Percentiles rank a stretch among this genome's conserved stretches.
These are phyloP conservation scores for Anthracocystis walkeri DNA, from an alignment of 1,284 basidiomycete species.

Conservation along the genomic window DNA sequence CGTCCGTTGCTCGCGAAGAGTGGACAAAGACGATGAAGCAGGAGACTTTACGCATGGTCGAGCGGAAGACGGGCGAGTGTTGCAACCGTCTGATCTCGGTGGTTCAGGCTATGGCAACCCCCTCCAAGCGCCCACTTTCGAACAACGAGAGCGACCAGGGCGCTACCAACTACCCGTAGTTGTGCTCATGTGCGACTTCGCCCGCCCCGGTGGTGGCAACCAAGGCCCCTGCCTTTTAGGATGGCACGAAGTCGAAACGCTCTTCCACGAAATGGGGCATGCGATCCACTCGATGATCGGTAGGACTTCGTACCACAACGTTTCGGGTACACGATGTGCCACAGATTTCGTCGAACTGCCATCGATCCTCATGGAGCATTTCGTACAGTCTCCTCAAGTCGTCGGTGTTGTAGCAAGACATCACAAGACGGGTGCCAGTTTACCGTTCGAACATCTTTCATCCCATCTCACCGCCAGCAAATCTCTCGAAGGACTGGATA, in stretches of 20 bases:
- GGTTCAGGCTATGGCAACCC: constrained; percentile 44
- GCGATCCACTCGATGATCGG: constrained; percentile 99
- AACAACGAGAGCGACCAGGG: constrained; percentile 72
- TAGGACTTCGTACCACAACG: constrained; percentile 95
- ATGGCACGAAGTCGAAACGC: constrained; percentile 93
- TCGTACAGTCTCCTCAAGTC: constrained; percentile 85
- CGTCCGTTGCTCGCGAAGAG: constrained; percentile 89
- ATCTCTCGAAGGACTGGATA: constrained; percentile 75
- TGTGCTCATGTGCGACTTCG: constrained; percentile 90
- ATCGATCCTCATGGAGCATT: constrained; percentile 97
- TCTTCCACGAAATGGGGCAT: constrained; percentile 99
- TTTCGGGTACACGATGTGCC: constrained; percentile 96
- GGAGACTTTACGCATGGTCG: constrained; percentile 75
- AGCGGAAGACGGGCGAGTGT: constrained; percentile 67
- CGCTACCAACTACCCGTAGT: constrained; percentile 88
- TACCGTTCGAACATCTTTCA: constrained; percentile 76
- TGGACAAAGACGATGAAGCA: constrained; percentile 85
- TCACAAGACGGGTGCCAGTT: constrained; percentile 75
- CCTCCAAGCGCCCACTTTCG: constrained; percentile 56
- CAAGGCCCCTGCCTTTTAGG: constrained; percentile 80
- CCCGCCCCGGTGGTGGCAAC: constrained; percentile 76
- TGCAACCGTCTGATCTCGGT: constrained; percentile 34
- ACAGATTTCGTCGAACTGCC: constrained; percentile 98
- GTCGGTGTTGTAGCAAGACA: constrained; percentile 81
- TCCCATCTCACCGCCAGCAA: constrained; percentile 44